Evolutionary conservation across 495 filamentous ascomycete genomes (phyloP).

Genomic region (Immersiella caudata): DNA sequence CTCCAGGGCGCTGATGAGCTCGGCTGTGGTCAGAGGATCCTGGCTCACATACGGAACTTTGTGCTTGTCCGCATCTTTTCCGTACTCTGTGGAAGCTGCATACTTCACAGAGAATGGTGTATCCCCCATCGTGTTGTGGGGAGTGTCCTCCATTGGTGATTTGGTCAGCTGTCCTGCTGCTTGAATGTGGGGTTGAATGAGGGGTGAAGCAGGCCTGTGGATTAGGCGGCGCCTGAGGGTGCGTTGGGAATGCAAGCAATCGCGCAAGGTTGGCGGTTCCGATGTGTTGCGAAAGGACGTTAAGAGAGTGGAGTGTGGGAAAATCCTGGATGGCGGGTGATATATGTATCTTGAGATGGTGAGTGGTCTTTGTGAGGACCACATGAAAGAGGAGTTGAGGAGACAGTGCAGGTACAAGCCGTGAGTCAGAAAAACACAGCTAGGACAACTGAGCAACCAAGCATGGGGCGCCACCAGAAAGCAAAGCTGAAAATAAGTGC

Average conservation of each 20-base stretch:
- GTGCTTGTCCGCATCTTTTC: constrained; percentile 31
- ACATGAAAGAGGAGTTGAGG: no score
- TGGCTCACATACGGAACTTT: constrained; percentile 62
- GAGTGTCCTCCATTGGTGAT: constrained; percentile 20
- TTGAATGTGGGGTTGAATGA: constrained; percentile 21
- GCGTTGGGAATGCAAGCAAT: neutral
- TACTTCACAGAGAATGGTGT: constrained; percentile 28
- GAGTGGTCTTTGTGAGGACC: no score
- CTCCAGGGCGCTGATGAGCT: constrained; percentile 62
- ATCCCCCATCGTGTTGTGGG: constrained; percentile 30
- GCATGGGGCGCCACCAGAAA: neutral
- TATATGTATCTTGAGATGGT: neutral
- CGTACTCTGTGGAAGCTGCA: constrained; percentile 36
- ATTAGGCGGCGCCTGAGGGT: neutral
- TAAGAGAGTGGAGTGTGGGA: neutral
- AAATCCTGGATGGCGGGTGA: neutral
- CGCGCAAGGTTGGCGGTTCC: neutral
- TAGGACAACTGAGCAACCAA: neutral
- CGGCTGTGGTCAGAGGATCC: constrained; percentile 61
- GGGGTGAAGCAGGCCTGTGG: constrained; percentile 5
- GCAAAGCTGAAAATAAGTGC: neutral
- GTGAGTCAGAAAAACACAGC: no score
- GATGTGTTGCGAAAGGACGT: neutral
- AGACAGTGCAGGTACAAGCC: neutral
- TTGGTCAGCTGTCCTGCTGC: neutral